Evolutionary conservation across 805 yeast species (phyloP).

Genomic region (Isabelozyma rhagii): DNA sequence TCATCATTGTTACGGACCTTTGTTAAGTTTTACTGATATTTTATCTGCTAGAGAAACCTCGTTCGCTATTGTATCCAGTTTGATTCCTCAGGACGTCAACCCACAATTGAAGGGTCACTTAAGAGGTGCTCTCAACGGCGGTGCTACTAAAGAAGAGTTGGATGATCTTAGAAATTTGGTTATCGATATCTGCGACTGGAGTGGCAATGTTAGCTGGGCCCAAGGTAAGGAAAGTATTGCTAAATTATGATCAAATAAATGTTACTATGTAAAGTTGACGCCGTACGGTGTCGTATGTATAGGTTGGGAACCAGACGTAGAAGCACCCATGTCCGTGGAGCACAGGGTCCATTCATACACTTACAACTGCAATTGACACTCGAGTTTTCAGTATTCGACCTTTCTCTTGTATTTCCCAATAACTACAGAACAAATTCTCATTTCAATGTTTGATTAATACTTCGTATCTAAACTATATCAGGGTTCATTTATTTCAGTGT

Average conservation of each 20-base stretch:
- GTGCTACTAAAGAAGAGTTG: conserved; percentile 64
- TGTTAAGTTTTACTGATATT: conserved; percentile 65
- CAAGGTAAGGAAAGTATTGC: conserved; percentile 58
- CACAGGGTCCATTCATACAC: too few relatives aligned
- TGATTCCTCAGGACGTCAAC: conserved; percentile 90
- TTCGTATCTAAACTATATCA: neutral
- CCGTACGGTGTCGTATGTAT: too few relatives aligned
- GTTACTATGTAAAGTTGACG: too few relatives aligned
- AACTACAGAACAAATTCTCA: too few relatives aligned
- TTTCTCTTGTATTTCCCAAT: too few relatives aligned
- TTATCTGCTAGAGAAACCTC: conserved; percentile 70
- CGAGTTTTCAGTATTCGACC: too few relatives aligned
- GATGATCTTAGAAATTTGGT: conserved; percentile 59
- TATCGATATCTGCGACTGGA: conserved; percentile 66
- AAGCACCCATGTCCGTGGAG: too few relatives aligned
- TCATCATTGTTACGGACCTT: conserved; percentile 72
- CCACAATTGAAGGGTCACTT: conserved; percentile 92
- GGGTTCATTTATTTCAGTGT: neutral
- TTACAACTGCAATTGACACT: too few relatives aligned
- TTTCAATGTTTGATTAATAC: too few relatives aligned
- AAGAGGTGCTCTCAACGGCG: conserved; percentile 79
- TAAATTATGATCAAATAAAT: conserved; percentile 34
- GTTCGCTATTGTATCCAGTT: conserved; percentile 69
- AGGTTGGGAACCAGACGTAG: too few relatives aligned
- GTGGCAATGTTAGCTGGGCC: conserved; percentile 51